Percentiles rank a stretch among this genome's conserved stretches.
These are phyloP conservation scores for Epichloe scottii DNA, from an alignment of 2,329 filamentous ascomycete genomes.

Conservation along the genomic window DNA sequence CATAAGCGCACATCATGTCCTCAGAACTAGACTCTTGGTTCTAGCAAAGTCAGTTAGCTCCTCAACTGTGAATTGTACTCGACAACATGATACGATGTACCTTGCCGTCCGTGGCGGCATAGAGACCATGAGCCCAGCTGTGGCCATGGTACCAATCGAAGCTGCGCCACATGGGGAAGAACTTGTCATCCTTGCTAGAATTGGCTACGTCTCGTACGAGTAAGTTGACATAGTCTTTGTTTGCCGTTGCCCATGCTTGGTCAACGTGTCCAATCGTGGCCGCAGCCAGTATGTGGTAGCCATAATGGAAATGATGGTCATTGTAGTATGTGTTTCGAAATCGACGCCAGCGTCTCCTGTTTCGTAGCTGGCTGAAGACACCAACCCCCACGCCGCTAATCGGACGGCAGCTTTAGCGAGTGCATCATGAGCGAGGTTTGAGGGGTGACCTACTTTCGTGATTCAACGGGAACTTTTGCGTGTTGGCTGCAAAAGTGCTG, in stretches of 20 bases:
- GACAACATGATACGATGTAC: constrained; percentile 18
- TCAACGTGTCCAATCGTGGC: constrained; percentile 75
- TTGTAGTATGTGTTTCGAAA: constrained; percentile 83
- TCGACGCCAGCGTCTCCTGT: constrained; percentile 60
- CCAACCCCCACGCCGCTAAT: constrained; percentile 59
- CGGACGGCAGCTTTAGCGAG: not conserved
- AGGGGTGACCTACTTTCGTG: constrained; percentile 42
- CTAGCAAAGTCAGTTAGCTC: constrained; percentile 13
- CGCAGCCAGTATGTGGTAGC: constrained; percentile 80
- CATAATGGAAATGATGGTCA: constrained; percentile 65
- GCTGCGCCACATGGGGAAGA: constrained; percentile 68
- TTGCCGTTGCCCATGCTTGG: constrained; percentile 56
- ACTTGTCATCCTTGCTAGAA: constrained; percentile 53
- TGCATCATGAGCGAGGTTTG: not conserved
- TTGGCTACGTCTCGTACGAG: constrained; percentile 78
- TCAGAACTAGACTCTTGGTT: constrained; percentile 82
- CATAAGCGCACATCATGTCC: constrained; percentile 78
- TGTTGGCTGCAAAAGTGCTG: constrained; percentile 51
- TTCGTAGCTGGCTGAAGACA: constrained; percentile 61
- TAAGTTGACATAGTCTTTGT: constrained; percentile 70
- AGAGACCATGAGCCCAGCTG: constrained; percentile 79
- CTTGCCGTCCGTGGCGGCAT: constrained; percentile 60
- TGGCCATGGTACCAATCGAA: constrained; percentile 97
- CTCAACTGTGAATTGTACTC: not conserved
- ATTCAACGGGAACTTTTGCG: constrained; percentile 52